Percentiles rank a stretch among this genome's conserved stretches.
Evolutionary conservation across 2,329 filamentous ascomycete species (phyloP).

Genomic region (Akanthomyces muscarius): DNA sequence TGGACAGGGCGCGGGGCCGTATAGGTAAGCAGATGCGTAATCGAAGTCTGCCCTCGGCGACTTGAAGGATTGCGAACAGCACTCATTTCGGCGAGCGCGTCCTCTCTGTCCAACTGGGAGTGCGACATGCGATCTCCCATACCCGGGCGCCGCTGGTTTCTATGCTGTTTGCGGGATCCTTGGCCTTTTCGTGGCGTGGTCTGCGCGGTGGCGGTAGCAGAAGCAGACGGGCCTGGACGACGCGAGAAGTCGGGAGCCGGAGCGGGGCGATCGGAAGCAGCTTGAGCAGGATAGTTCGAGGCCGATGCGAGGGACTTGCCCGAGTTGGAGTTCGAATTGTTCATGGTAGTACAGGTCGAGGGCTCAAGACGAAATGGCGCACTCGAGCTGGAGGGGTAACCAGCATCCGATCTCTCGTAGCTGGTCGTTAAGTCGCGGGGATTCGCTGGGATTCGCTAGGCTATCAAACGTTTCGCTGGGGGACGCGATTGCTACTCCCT

Average conservation of each 20-base stretch:
- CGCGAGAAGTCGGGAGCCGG: conserved; percentile 49
- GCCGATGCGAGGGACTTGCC: conserved; percentile 51
- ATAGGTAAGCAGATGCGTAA: conserved; percentile 95
- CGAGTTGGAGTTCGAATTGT: conserved; percentile 30
- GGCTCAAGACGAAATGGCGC: conserved; percentile 4
- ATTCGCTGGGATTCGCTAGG: background rate
- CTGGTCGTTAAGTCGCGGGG: conserved; percentile 19
- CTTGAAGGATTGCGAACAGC: conserved; percentile 55
- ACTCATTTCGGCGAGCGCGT: conserved; percentile 77
- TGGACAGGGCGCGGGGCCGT: conserved; percentile 69
- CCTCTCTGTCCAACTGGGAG: conserved; percentile 64
- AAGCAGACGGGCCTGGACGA: conserved; percentile 38
- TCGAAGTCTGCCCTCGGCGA: conserved; percentile 90
- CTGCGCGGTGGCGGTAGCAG: conserved; percentile 30
- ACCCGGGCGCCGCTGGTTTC: conserved; percentile 69
- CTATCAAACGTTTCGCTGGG: background rate
- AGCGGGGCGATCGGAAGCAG: conserved; percentile 39
- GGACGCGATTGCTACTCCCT: background rate
- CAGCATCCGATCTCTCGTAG: conserved; percentile 21
- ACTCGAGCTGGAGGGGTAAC: conserved; percentile 13
- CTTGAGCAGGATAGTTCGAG: conserved; percentile 38
- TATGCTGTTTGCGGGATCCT: conserved; percentile 74
- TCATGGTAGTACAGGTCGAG: conserved; percentile 28
- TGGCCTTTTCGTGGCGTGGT: conserved; percentile 69
- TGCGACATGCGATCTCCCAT: conserved; percentile 32